Evolutionary conservation across 169 alveolate genomes (phyloP).

Genomic region (Plasmodium sp.): DNA sequence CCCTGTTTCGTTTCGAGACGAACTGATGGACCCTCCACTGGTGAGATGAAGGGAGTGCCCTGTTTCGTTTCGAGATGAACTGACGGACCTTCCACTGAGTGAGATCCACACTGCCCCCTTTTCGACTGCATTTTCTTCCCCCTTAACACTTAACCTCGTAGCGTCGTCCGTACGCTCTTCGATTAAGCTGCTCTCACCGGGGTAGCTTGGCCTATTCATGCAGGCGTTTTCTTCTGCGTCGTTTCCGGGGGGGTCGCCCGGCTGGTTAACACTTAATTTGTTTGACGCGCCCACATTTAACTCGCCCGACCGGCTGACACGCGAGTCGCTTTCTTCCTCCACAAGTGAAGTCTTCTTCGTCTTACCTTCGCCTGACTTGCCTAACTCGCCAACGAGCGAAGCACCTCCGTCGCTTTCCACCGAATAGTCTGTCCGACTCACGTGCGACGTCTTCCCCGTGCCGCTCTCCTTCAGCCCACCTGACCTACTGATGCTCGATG

Average conservation of each 20-base stretch:
- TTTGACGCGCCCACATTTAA: background rate
- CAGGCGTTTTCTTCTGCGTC: background rate
- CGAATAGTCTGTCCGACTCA: background rate
- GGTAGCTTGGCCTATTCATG: background rate
- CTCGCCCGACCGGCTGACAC: background rate
- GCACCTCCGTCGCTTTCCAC: background rate
- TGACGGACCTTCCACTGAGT: background rate
- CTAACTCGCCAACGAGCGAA: background rate
- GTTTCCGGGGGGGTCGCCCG: background rate
- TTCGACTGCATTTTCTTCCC: background rate
- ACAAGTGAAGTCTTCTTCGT: background rate
- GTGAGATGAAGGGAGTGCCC: background rate
- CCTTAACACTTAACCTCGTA: background rate
- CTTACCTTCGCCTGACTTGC: background rate
- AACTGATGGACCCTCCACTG: background rate
- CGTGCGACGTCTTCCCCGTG: background rate
- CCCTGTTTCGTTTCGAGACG: background rate
- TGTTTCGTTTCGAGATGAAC: background rate
- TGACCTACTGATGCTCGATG: background rate
- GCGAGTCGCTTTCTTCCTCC: background rate
- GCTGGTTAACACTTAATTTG: background rate
- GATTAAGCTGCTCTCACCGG: background rate
- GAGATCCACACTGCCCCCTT: background rate
- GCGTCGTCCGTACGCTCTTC: background rate
- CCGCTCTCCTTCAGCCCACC: background rate